These are phyloP conservation scores for Rosa lucieae DNA, from an alignment of 306 rosid species.

Conservation along the genomic window DNA sequence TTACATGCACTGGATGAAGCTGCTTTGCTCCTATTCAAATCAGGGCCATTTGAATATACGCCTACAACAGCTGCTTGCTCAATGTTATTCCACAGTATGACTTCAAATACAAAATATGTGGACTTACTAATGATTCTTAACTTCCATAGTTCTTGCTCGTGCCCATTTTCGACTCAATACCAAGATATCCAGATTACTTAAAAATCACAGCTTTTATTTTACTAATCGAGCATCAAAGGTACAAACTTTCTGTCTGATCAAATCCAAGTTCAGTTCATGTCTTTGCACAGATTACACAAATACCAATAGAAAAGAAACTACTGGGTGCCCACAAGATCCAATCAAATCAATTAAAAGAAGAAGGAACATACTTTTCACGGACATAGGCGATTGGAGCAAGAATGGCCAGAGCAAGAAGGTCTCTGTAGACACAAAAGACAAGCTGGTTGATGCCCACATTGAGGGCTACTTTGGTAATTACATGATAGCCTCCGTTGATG, in stretches of 20 bases:
- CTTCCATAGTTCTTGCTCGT: neutral
- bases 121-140: neutral
- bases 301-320: neutral
- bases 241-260: neutral
- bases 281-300: neutral
- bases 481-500: constrained; percentile 85
- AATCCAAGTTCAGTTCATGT: neutral
- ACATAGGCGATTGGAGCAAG: constrained; percentile 72
- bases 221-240: neutral
- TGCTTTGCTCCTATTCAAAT: neutral
- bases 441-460: constrained; percentile 80
- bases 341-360: neutral
- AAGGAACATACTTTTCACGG: constrained; percentile 64
- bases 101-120: neutral
- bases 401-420: constrained; percentile 66
- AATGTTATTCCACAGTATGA: neutral
- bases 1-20: neutral
- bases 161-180: neutral
- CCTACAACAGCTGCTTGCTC: neutral
- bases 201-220: neutral
- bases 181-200: neutral
- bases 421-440: constrained; percentile 78
- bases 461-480: constrained; percentile 88
- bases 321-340: neutral
- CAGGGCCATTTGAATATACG: neutral